phyloP scores from a whole-genome alignment of 179 eudicot species.

The Silene noctiflora region DNA sequence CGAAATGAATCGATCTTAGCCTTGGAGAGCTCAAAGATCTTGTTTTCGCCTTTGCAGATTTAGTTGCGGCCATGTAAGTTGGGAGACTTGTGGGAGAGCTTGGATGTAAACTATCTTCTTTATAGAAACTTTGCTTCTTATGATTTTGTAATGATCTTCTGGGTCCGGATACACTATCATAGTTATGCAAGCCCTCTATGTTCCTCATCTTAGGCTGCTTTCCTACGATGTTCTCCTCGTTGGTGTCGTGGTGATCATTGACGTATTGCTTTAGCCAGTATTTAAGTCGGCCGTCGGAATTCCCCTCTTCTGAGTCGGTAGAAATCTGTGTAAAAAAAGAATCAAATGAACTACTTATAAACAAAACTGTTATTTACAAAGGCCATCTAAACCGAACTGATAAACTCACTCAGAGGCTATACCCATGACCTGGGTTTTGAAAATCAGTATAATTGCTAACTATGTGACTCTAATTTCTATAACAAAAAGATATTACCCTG shows the following conservation, averaged over 20 bases:
- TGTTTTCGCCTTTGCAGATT: slow-evolving; percentile 65
- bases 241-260: slow-evolving; percentile 37
- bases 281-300: slow-evolving; percentile 36
- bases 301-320: slow-evolving; percentile 49
- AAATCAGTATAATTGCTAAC: no score
- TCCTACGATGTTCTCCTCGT: slow-evolving; percentile 27
- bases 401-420: no score
- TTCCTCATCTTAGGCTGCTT: slow-evolving; percentile 29
- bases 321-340: slow-evolving; percentile 40
- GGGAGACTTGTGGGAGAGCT: slow-evolving; percentile 46
- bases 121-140: slow-evolving; percentile 38
- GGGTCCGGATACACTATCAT: slow-evolving; percentile 12
- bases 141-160: slow-evolving; percentile 47
- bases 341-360: neutral
- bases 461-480: no score
- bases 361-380: no score
- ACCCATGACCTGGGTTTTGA: no score
- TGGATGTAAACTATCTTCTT: slow-evolving; percentile 32
- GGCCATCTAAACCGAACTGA: no score
- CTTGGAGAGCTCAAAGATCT: slow-evolving; percentile 75
- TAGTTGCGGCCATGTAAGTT: slow-evolving; percentile 81
- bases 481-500: slow-evolving; percentile 34
- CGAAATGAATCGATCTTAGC: slow-evolving; percentile 42
- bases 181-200: slow-evolving; percentile 12
- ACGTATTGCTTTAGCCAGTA: slow-evolving; percentile 66